These are phyloP conservation scores for Acanthamoeba sp. DNA, from an alignment of 208 protist genomes.

Conservation along the genomic window DNA sequence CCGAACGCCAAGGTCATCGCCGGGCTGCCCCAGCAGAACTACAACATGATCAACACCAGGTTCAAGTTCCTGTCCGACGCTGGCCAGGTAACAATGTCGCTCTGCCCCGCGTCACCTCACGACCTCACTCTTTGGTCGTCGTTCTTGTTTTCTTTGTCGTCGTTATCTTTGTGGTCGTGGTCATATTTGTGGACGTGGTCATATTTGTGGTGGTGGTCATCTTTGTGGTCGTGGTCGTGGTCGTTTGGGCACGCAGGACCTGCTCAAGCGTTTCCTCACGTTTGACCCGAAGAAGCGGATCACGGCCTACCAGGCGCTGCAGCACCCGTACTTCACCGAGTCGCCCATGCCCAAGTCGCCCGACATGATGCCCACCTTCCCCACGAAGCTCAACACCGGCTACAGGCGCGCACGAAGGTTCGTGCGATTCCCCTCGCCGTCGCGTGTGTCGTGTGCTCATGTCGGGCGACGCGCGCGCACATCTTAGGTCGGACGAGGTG, in stretches of 20 bases:
- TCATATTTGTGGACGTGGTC: no score
- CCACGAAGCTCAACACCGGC: conserved; percentile 72
- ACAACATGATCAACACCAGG: conserved; percentile 50
- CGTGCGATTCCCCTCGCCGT: no score
- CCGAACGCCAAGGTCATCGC: conserved; percentile 46
- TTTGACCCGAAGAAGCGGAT: conserved; percentile 70
- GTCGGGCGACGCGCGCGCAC: not conserved
- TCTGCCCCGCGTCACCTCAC: no score
- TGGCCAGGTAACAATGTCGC: conserved; percentile 47
- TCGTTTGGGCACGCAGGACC: not conserved
- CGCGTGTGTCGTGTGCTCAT: not conserved
- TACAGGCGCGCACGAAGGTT: conserved; percentile 61
- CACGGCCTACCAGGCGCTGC: conserved; percentile 61
- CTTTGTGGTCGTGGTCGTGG: not conserved
- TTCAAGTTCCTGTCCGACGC: conserved; percentile 54
- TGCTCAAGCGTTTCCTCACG: conserved; percentile 60
- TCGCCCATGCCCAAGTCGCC: conserved; percentile 69
- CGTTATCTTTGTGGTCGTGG: no score
- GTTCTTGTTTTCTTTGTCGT: no score
- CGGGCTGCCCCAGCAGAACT: conserved; percentile 34
- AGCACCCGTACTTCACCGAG: conserved; percentile 63
- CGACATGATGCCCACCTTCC: conserved; percentile 74
- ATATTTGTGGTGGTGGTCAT: no score
- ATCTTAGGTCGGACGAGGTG: conserved; percentile 45
- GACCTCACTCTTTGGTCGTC: no score